These are phyloP conservation scores for Rachicladosporium sp. DNA, from an alignment of 2,329 filamentous ascomycete species.

Conservation along the genomic window DNA sequence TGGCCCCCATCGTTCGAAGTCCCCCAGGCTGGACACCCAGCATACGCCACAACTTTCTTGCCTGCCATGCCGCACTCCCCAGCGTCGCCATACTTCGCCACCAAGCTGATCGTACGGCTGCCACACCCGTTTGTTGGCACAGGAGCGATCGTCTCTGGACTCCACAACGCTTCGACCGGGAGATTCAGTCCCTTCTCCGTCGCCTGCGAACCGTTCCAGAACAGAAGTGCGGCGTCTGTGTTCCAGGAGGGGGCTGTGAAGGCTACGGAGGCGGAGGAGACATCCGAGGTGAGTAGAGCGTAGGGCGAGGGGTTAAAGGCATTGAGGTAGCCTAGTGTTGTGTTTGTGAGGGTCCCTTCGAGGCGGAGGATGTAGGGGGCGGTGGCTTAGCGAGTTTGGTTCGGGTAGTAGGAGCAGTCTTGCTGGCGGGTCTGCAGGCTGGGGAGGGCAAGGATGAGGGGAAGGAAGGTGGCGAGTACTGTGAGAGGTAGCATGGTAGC, in stretches of 20 bases:
- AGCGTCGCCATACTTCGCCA: not conserved
- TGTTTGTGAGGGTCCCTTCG: conserved; percentile 1
- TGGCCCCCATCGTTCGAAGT: not conserved
- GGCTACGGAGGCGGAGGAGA: conserved; percentile 3
- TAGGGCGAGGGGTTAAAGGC: conserved; percentile 4
- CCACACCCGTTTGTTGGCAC: conserved; percentile 4
- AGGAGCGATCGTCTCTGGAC: not conserved
- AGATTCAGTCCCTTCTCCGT: conserved; percentile 5
- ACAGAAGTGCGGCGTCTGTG: conserved; percentile 4
- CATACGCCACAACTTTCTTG: conserved; percentile 2
- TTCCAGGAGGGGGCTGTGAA: conserved; percentile 5
- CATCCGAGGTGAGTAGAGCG: conserved; percentile 3
- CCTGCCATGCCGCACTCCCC: conserved; percentile 4
- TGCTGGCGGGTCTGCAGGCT: not conserved
- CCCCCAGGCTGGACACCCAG: conserved; percentile 4
- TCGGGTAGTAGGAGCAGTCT: conserved; percentile 4
- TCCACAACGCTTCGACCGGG: not conserved
- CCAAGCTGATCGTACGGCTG: conserved; percentile 1
- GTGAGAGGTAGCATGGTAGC: no score
- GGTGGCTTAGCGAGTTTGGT: conserved; percentile 3
- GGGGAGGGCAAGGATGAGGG: no score
- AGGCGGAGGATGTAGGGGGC: conserved; percentile 5
- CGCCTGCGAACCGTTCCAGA: conserved; percentile 4
- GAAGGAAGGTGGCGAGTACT: no score
- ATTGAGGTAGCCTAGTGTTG: conserved; percentile 4